Evolutionary conservation across 2,329 filamentous ascomycete genomes (phyloP).

Genomic region (Pseudogymnoascus sp.): DNA sequence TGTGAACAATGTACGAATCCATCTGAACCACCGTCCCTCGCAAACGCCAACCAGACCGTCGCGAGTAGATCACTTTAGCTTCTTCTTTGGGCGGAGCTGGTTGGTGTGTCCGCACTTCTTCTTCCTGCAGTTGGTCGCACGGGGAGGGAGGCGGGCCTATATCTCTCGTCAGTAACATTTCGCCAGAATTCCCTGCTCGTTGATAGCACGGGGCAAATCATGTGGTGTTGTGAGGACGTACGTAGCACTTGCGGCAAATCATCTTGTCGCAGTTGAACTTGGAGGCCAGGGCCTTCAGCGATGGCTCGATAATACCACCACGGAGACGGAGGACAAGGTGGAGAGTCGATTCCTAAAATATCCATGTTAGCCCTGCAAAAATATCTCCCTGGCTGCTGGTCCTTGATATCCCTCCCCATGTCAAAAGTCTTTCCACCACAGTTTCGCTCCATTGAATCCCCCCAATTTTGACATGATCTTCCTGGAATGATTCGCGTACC

Average conservation of each 20-base stretch:
- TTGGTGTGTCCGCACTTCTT: conserved; percentile 99
- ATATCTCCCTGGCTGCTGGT: not conserved
- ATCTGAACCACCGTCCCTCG: conserved; percentile 10
- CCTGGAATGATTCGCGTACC: conserved; percentile 45
- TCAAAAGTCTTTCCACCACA: not conserved
- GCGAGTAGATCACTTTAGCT: conserved; percentile 77
- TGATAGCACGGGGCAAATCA: not conserved
- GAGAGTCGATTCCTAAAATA: conserved; percentile 80
- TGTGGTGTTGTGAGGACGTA: conserved; percentile 44
- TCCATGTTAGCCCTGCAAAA: not conserved
- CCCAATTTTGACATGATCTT: not conserved
- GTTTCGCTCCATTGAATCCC: conserved; percentile 9
- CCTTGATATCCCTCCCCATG: not conserved
- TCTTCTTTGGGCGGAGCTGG: conserved; percentile 99
- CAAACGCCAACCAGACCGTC: conserved; percentile 10
- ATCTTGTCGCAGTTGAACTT: conserved; percentile 99
- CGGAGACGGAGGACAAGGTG: conserved; percentile 97
- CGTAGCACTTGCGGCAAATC: conserved; percentile 99
- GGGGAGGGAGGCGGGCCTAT: conserved; percentile 78
- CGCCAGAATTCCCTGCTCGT: not conserved
- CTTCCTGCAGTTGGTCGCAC: conserved; percentile 99
- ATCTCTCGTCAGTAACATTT: conserved; percentile 20
- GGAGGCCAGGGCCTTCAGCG: conserved; percentile 93
- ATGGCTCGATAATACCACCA: conserved; percentile 99
- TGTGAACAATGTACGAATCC: conserved; percentile 8